These are phyloP conservation scores for Malus orientalis DNA, from an alignment of 306 rosid species.

Conservation along the genomic window DNA sequence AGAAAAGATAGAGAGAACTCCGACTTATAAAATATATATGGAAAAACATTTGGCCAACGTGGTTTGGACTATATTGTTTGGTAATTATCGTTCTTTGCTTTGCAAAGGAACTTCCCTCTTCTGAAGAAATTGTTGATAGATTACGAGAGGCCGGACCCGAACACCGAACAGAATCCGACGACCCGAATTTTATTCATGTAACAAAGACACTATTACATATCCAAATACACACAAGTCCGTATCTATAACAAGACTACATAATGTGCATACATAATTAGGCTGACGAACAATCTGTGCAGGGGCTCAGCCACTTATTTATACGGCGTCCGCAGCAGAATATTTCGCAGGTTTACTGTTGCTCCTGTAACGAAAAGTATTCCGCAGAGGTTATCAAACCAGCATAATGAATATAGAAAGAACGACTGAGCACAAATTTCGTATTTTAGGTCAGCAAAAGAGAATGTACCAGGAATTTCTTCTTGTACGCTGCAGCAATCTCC, in stretches of 20 bases:
- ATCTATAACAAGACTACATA: not conserved
- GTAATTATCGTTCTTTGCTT: too few species aligned
- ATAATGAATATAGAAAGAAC: not conserved
- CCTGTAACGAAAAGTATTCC: slow-evolving; percentile 17
- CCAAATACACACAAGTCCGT: not conserved
- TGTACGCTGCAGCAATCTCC: slow-evolving; percentile 35
- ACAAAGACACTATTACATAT: not conserved
- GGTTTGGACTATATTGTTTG: too few species aligned
- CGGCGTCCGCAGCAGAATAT: not conserved
- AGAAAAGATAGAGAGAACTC: too few species aligned
- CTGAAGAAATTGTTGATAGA: too few species aligned
- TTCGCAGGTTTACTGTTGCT: slow-evolving; percentile 26
- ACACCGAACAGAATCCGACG: not conserved
- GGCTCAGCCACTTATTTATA: not conserved
- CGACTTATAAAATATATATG: too few species aligned
- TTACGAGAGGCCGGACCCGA: too few species aligned
- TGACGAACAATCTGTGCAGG: not conserved
- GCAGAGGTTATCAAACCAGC: not conserved
- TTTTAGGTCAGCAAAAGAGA: not conserved
- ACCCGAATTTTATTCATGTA: not conserved
- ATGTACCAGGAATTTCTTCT: slow-evolving; percentile 45
- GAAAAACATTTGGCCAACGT: too few species aligned
- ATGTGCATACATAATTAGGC: not conserved
- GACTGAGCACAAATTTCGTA: not conserved
- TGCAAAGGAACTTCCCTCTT: too few species aligned